Evolutionary conservation across 768 basidiomycete species (phyloP).

Genomic region (Psilocybe tampanensis): DNA sequence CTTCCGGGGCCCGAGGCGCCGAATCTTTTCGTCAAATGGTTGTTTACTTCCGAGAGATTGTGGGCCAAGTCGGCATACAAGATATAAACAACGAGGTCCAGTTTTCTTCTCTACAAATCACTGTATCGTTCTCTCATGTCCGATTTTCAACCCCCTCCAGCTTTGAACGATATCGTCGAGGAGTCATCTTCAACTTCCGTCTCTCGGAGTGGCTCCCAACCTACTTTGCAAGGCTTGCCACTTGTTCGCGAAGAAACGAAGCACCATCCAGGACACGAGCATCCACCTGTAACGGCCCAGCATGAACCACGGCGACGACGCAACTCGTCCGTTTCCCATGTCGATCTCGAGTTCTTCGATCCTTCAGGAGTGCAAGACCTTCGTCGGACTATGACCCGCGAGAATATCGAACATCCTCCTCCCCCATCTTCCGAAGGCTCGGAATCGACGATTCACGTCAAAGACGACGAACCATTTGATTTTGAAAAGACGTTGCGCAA

Average conservation of each 20-base stretch:
- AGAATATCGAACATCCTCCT: neutral
- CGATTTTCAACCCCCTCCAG: constrained; percentile 11
- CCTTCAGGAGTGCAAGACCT: constrained; percentile 51
- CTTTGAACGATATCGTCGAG: constrained; percentile 17
- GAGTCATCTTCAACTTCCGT: constrained; percentile 19
- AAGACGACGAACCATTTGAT: constrained; percentile 34
- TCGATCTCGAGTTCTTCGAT: constrained; percentile 56
- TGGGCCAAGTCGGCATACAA: neutral
- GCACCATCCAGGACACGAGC: constrained; percentile 3
- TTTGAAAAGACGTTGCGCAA: constrained; percentile 36
- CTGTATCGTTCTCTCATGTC: constrained; percentile 8
- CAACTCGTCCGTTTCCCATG: constrained; percentile 33
- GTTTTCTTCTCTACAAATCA: neutral
- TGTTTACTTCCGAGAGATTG: neutral
- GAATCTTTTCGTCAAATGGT: neutral
- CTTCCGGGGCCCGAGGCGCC: neutral
- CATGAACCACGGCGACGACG: constrained; percentile 16
- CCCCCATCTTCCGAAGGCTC: constrained; percentile 24
- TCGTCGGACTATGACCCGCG: constrained; percentile 36
- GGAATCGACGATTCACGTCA: constrained; percentile 30
- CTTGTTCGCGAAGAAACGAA: neutral
- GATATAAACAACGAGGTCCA: neutral
- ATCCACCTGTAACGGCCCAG: constrained; percentile 11
- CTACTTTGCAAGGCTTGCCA: constrained; percentile 10
- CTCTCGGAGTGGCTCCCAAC: constrained; percentile 19